Evolutionary conservation across 192 early-diverging fungal species (phyloP).

Genomic region (Ramicandelaber brevisporus): DNA sequence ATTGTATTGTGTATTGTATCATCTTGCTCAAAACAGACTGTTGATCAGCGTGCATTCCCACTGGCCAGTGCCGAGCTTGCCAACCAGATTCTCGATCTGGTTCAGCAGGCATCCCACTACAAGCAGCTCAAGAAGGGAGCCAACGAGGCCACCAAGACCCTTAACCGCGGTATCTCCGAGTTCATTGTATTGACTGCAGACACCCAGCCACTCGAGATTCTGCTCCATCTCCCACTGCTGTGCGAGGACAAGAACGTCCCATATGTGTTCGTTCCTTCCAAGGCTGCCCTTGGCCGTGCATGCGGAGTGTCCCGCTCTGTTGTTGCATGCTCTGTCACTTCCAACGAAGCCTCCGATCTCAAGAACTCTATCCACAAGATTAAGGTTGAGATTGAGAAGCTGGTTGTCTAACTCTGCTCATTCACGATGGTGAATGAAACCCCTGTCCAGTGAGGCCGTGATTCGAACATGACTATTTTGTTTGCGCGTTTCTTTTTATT

Average conservation of each 20-base stretch:
- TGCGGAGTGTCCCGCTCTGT: conserved; percentile 91
- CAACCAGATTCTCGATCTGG: conserved; percentile 84
- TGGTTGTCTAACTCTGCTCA: conserved; percentile 19
- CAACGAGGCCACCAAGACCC: conserved; percentile 98
- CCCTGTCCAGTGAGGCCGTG: too few relatives aligned
- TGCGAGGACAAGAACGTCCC: conserved; percentile 99
- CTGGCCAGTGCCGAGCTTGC: conserved; percentile 72
- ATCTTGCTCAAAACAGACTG: too few relatives aligned
- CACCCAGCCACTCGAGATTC: conserved; percentile 91
- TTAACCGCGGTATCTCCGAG: conserved; percentile 96
- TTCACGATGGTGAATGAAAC: too few relatives aligned
- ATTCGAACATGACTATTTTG: too few relatives aligned
- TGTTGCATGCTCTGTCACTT: conserved; percentile 78
- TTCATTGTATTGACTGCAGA: conserved; percentile 99
- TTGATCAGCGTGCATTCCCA: too few relatives aligned
- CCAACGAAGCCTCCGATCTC: conserved; percentile 92
- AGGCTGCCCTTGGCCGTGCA: conserved; percentile 86
- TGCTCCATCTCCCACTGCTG: conserved; percentile 86
- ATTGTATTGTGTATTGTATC: too few relatives aligned
- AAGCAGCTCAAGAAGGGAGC: conserved; percentile 99
- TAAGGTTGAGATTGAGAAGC: conserved; percentile 83
- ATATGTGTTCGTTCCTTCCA: conserved; percentile 96
- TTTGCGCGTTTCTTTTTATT: too few relatives aligned
- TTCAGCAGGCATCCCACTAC: conserved; percentile 98
- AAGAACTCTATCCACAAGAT: conserved; percentile 74